Evolutionary conservation across 1,284 basidiomycete genomes (phyloP).

Genomic region (Bondarzewia mesenterica): DNA sequence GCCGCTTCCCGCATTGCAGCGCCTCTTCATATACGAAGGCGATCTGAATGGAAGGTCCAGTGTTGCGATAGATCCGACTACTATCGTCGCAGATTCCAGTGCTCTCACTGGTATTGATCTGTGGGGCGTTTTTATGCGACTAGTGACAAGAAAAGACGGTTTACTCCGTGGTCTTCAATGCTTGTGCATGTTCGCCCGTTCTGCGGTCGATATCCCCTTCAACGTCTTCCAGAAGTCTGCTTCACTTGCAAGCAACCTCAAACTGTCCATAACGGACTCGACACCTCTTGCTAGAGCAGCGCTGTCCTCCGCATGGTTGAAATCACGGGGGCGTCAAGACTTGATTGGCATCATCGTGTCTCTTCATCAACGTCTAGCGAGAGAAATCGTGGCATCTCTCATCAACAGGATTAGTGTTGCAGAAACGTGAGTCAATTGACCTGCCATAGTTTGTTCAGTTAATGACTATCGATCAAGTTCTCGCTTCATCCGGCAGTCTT

Average conservation of each 20-base stretch:
- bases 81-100: conserved; percentile 20
- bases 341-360: conserved; percentile 41
- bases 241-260: conserved; percentile 29
- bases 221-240: conserved; percentile 40
- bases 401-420: conserved; percentile 17
- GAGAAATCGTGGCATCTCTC: conserved; percentile 30
- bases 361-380: conserved; percentile 36
- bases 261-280: conserved; percentile 35
- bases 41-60: conserved; percentile 29
- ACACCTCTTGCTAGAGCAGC: conserved; percentile 40
- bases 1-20: conserved; percentile 46
- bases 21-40: conserved; percentile 48
- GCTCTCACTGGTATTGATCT: conserved; percentile 37
- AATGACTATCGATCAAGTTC: conserved; percentile 19
- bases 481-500: conserved; percentile 45
- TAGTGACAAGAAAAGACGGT: conserved; percentile 36
- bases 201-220: conserved; percentile 60
- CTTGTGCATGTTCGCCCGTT: conserved; percentile 57
- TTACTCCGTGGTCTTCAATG: conserved; percentile 49
- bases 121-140: conserved; percentile 42
- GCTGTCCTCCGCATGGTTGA: conserved; percentile 44
- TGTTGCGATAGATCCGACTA: conserved; percentile 4
- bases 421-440: conserved; percentile 26
- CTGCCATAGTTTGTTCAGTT: not conserved
- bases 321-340: conserved; percentile 47